Evolutionary conservation across 345 rosid species (phyloP), one percentile per base, ranked within the genome.

Genomic region (Ceriops decandra): DNA sequence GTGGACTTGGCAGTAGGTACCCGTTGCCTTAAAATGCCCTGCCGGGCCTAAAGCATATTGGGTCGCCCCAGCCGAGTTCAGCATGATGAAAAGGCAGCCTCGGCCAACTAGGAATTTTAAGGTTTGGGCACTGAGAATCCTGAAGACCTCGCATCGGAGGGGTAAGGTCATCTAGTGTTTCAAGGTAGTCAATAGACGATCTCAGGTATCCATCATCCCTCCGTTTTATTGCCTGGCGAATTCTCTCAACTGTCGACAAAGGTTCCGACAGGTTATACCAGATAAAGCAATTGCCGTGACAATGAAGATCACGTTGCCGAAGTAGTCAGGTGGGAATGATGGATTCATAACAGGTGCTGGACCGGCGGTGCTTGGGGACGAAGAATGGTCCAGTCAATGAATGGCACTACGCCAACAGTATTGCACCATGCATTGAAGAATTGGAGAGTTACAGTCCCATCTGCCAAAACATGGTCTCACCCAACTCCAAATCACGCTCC

Each of bases 191-290:
- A 16, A 72, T 51, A 22, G 71, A 54, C 6, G 74, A 69, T 31
- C 66, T 70, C 38, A 70, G 42, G 47, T 70, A 70, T 49, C 60
- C 59, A 21, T 70, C 60, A 20, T 75, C 71, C 64, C 31, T 35
- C 31, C 36, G 31, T 32, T 66, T 52, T 26, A 67, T 61, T 19
- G 58, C 61, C 58, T 36, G 6, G 5, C 5, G n/a, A 19, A 73
- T 35, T 53, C 67, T 73, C 17, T 60, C 31, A 15, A 46, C 35
- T 0, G 71, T 67, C 0, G 20, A 3, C 30, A 1, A 67, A 60
- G 62, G 33, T 11, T 67, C 67, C 11, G 66, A 59, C 10, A 36
- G 1, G 8, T 61, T n/a, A 5, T 58, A 27, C 71, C 71, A 8
- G 31, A n/a, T 33, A 52, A 36, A 15, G 69, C 66, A 58, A 63